Percentiles rank a stretch among this genome's conserved stretches.
Conservation (phyloP, 2,329 filamentous ascomycete genomes). For the Xylariaceae sp. region DNA sequence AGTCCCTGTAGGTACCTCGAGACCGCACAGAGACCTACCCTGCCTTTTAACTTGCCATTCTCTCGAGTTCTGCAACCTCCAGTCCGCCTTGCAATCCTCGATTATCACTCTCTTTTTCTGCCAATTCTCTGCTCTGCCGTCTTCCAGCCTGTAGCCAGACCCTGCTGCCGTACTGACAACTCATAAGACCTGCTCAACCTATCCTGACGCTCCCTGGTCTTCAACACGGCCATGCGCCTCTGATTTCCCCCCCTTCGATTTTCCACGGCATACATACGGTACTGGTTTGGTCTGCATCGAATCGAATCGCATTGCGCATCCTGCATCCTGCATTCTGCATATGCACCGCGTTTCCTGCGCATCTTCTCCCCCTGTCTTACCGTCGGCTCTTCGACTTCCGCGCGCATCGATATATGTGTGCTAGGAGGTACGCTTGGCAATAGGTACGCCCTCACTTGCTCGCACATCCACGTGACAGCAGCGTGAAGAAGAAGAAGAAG, state of each 20-base stretch:
- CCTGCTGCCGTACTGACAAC: no score
- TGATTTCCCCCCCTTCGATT: background rate
- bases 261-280: background rate
- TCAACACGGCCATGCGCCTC: background rate
- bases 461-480: no score
- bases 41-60: background rate
- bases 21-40: no score
- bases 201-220: background rate
- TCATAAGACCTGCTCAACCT: no score
- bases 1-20: background rate
- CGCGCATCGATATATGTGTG: conserved; percentile 10
- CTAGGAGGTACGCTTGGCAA: background rate
- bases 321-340: conserved; percentile 13
- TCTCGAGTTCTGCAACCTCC: no score
- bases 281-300: conserved; percentile 3
- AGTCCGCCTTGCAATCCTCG: background rate
- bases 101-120: background rate
- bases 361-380: conserved; percentile 12
- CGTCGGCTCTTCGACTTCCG: conserved; percentile 15
- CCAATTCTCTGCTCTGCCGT: background rate
- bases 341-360: conserved; percentile 17
- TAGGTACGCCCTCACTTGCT: background rate
- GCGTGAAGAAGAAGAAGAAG: no score
- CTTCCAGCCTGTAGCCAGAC: no score
- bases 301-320: conserved; percentile 11